A percentile compares a stretch with the other conserved stretches of the same genome.
These are phyloP conservation scores for Przewalskia tangutica DNA, from an alignment of 257 asterid genomes.

Conservation along the genomic window DNA sequence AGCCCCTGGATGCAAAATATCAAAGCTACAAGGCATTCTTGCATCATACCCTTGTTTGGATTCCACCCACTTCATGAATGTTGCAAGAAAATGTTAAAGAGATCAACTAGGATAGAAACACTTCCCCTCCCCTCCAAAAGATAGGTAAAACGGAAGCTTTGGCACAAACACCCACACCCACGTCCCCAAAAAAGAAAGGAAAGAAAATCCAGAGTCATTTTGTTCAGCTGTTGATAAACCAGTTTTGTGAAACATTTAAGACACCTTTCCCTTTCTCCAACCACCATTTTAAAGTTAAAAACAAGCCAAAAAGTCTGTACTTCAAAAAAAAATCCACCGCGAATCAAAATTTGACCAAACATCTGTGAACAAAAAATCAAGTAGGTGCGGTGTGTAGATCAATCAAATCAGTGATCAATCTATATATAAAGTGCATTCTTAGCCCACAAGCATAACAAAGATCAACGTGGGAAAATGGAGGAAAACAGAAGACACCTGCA, in stretches of 20 bases:
- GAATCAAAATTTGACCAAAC: neutral
- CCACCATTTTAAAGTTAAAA: neutral
- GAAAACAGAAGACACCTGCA: constrained; percentile 17
- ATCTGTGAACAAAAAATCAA: neutral
- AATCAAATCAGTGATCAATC: neutral
- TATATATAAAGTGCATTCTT: neutral
- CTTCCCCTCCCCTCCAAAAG: neutral
- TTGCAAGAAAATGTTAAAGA: neutral
- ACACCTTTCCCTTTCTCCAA: neutral
- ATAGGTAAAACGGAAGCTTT: neutral
- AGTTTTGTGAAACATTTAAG: too few relatives aligned
- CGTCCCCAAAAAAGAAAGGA: neutral
- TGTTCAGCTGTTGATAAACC: neutral
- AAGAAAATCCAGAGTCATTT: too few relatives aligned
- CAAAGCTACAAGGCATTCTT: neutral
- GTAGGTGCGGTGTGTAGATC: neutral
- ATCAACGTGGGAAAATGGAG: neutral
- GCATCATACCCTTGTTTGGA: neutral
- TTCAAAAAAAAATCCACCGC: neutral
- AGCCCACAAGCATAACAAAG: neutral
- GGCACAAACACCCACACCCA: neutral
- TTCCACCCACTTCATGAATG: neutral
- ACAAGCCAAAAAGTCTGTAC: neutral
- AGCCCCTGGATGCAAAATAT: neutral
- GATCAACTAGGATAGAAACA: neutral